Conservation (phyloP, 164 flowering plant genomes). For the Stephania yunnanensis region DNA sequence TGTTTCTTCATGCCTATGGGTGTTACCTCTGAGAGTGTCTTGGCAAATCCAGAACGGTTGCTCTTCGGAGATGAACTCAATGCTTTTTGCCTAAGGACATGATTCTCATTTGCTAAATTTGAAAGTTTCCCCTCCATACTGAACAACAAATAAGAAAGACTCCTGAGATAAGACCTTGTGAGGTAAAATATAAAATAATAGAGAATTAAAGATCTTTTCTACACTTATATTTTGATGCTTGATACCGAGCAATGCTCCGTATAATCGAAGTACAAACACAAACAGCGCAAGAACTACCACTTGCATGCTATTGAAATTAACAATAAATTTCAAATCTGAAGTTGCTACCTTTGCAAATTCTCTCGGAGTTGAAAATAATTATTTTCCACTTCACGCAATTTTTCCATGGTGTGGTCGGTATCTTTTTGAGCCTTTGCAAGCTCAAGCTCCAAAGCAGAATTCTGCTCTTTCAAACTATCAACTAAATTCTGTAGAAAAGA, state of each 20-base stretch:
- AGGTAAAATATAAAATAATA: slow-evolving; percentile 2
- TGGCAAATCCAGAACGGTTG: slow-evolving; percentile 42
- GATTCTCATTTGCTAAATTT: slow-evolving; percentile 76
- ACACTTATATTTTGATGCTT: not conserved
- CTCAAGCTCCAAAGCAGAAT: slow-evolving; percentile 50
- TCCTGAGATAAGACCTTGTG: not conserved
- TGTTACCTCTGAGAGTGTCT: slow-evolving; percentile 55
- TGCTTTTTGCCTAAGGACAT: slow-evolving; percentile 70
- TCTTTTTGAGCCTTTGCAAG: slow-evolving; percentile 53
- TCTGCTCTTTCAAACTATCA: slow-evolving; percentile 52
- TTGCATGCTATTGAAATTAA: not conserved
- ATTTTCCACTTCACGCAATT: slow-evolving; percentile 64
- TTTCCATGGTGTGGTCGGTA: slow-evolving; percentile 34
- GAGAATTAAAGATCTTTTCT: not conserved
- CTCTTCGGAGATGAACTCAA: slow-evolving; percentile 50
- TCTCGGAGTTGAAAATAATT: slow-evolving; percentile 58
- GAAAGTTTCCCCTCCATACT: slow-evolving; percentile 86
- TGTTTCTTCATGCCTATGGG: not conserved
- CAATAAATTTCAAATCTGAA: slow-evolving; percentile 3
- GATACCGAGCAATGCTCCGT: not conserved
- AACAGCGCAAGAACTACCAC: not conserved
- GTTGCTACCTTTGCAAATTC: slow-evolving; percentile 55
- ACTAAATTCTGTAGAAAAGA: slow-evolving; percentile 47
- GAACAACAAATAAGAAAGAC: slow-evolving; percentile 7
- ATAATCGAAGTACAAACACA: not conserved